Evolutionary conservation across 345 rosid genomes (phyloP), one percentile per base, ranked within the genome.

Genomic region (Acer saccharum): DNA sequence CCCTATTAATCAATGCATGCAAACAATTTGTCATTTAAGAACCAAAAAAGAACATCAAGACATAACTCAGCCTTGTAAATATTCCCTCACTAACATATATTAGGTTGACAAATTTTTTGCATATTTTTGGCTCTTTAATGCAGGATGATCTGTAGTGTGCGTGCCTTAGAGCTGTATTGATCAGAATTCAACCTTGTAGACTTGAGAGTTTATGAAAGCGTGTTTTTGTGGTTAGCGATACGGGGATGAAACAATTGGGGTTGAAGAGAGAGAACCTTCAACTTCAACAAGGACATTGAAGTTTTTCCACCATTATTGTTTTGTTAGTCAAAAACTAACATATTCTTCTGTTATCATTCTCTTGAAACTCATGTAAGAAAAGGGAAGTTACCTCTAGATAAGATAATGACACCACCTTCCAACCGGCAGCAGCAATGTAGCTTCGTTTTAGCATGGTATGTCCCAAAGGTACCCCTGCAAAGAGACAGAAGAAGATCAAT

Each of bases 361-460:
- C 21, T 69, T 66, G 10, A 60, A 81, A 60, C 13, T 7, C 25
- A 20, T 64, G 44, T 71, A 52, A 70, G n/a, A n/a, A n/a, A n/a
- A n/a, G 44, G 73, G 43, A 81, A 83, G 89, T 62, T 32, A 90
- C 98, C 94, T 92, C 91, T 90, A 88, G 99, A 87, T 73, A 81
- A 66, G 95, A 88, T 82, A 93, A 79, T 18, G 97, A 89, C 65
- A 93, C 90, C 60, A 93, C 79, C 7, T 92, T 87, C 98, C 99
- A 96, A 75, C 98, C 98, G 68, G 93, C 91, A 80, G 97, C 90
- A 57, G 93, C 67, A 76, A 96, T 85, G 84, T 87, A 90, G 16
- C 92, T 85, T 46, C 89, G 85, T 80, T 96, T 96, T 79, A 96
- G 85, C 83, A 92, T 83, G 61, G 98, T 91, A 77, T 96, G 97